Percentiles rank a stretch among this genome's conserved stretches.
Evolutionary conservation across 2,329 filamentous ascomycete species (phyloP).

Genomic region (Fusarium nodosum): DNA sequence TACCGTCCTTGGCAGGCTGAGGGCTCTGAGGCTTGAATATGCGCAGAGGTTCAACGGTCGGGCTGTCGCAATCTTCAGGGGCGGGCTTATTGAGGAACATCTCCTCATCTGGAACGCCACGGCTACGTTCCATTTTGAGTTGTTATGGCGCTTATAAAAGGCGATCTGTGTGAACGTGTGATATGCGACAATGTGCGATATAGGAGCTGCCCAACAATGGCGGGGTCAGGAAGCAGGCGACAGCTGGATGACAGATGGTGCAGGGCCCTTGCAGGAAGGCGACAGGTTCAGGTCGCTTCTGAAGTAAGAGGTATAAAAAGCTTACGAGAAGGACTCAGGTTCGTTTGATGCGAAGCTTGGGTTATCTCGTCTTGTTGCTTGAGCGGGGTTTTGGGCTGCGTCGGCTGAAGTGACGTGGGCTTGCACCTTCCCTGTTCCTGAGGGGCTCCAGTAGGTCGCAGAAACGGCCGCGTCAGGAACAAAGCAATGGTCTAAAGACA

Average conservation of each 20-base stretch:
- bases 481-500: constrained; percentile 21
- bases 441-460: constrained; percentile 49
- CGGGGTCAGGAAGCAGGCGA: constrained; percentile 23
- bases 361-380: constrained; percentile 38
- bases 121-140: constrained; percentile 65
- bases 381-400: constrained; percentile 44
- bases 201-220: constrained; percentile 30
- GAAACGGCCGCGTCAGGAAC: constrained; percentile 51
- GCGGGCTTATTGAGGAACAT: constrained; percentile 79
- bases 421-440: constrained; percentile 33
- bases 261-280: constrained; percentile 16
- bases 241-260: constrained; percentile 19
- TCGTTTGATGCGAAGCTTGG: constrained; percentile 11
- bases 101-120: constrained; percentile 82
- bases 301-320: constrained; percentile 16
- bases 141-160: constrained; percentile 18
- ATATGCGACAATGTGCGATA: constrained; percentile 30
- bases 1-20: constrained; percentile 63
- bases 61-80: constrained; percentile 72
- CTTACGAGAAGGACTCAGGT: constrained; percentile 6
- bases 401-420: constrained; percentile 29
- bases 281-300: constrained; percentile 20
- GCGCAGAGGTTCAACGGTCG: constrained; percentile 84
- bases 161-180: constrained; percentile 5
- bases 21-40: constrained; percentile 85